Percentiles rank a stretch among this genome's conserved stretches.
Conservation (phyloP, 768 basidiomycete genomes). For the Suillus bovinus region DNA sequence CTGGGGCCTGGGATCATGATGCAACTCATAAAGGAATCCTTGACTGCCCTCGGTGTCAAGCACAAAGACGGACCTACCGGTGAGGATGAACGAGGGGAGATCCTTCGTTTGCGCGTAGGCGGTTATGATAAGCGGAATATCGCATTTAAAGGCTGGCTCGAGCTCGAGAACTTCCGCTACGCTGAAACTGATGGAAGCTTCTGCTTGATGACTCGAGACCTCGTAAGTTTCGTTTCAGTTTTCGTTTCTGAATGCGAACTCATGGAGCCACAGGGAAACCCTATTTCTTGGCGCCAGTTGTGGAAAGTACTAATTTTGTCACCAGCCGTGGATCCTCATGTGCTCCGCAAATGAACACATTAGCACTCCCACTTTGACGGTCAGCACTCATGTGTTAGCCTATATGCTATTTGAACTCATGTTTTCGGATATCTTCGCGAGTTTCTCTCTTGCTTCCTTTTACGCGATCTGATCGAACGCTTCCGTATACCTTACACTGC, state of each 20-base stretch:
- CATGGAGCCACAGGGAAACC: slow-evolving; percentile 56
- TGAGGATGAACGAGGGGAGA: slow-evolving; percentile 14
- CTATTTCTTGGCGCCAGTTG: slow-evolving; percentile 74
- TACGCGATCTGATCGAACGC: background rate
- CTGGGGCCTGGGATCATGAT: slow-evolving; percentile 55
- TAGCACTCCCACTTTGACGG: background rate
- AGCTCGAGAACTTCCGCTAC: slow-evolving; percentile 61
- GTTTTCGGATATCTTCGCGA: background rate
- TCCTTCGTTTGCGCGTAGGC: slow-evolving; percentile 57
- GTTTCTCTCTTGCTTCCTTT: background rate
- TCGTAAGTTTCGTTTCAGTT: slow-evolving; percentile 42
- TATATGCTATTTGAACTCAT: background rate
- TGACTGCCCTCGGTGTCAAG: slow-evolving; percentile 50
- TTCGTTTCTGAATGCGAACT: background rate
- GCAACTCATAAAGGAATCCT: slow-evolving; percentile 52
- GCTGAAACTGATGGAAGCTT: slow-evolving; percentile 56
- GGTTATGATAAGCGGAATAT: slow-evolving; percentile 66
- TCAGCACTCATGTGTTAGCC: background rate
- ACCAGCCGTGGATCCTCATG: slow-evolving; percentile 55
- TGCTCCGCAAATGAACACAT: slow-evolving; percentile 32
- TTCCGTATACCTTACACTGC: background rate
- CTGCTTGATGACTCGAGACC: slow-evolving; percentile 68
- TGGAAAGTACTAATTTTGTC: slow-evolving; percentile 67
- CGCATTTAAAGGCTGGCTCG: slow-evolving; percentile 72
- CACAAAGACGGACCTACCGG: slow-evolving; percentile 41